A percentile compares a stretch with the other conserved stretches of the same genome.
Evolutionary conservation across 495 filamentous ascomycete species (phyloP).

Genomic region (Pseudotulostoma volvatum): DNA sequence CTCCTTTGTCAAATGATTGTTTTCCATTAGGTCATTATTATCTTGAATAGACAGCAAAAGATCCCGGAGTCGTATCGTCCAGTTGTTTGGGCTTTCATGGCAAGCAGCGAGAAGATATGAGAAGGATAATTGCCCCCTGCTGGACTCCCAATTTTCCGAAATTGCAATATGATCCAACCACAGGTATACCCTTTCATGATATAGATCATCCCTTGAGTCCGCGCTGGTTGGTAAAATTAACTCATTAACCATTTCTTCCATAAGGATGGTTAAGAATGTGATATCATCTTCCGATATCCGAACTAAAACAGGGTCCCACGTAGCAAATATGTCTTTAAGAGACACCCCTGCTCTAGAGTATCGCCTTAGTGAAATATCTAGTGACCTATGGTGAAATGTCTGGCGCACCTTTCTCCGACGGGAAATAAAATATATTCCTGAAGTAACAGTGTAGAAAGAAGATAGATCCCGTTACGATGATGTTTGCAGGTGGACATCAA

Average conservation of each 20-base stretch:
- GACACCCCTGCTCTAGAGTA: constrained; percentile 17
- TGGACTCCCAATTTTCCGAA: constrained; percentile 18
- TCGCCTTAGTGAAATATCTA: not conserved
- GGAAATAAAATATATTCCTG: constrained; percentile 16
- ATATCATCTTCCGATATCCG: constrained; percentile 15
- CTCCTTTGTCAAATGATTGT: too few relatives aligned
- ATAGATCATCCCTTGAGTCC: constrained; percentile 8
- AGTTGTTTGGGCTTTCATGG: constrained; percentile 16
- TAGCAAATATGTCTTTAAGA: constrained; percentile 14
- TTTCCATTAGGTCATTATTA: too few relatives aligned
- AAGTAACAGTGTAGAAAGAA: constrained; percentile 16
- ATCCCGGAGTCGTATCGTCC: too few relatives aligned
- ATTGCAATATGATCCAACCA: constrained; percentile 28
- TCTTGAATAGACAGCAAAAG: too few relatives aligned
- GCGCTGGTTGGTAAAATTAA: constrained; percentile 12
- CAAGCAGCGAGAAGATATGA: constrained; percentile 22
- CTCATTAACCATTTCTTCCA: constrained; percentile 21
- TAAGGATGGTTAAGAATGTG: constrained; percentile 18
- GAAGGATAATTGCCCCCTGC: constrained; percentile 14
- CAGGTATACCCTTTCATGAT: constrained; percentile 18
- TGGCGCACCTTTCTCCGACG: constrained; percentile 16
- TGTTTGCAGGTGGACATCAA: constrained; percentile 17
- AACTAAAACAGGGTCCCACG: constrained; percentile 23
- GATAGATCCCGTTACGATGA: constrained; percentile 7
- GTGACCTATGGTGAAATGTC: not conserved